Evolutionary conservation across 2,329 filamentous ascomycete species (phyloP).

Genomic region (Rhinocladiella mackenziei): DNA sequence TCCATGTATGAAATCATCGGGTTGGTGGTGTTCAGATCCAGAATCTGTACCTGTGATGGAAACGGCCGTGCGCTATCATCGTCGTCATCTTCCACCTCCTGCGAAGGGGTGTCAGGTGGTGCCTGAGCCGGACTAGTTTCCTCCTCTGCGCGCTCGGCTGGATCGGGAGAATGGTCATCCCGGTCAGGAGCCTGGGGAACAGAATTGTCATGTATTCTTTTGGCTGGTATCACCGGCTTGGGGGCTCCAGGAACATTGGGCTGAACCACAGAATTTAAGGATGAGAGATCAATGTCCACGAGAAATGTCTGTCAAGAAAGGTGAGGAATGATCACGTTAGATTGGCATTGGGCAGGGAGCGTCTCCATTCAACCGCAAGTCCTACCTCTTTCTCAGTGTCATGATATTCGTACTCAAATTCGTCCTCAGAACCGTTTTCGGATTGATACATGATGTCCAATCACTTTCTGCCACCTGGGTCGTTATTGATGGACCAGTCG

Average conservation of each 20-base stretch:
- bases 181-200: conserved; percentile 12
- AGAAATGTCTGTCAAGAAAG: conserved; percentile 49
- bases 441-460: conserved; percentile 5
- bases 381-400: conserved; percentile 50
- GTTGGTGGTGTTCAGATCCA: conserved; percentile 72
- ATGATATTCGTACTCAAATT: conserved; percentile 60
- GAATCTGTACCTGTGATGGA: conserved; percentile 60
- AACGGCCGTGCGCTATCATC: conserved; percentile 34
- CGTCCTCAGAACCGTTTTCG: conserved; percentile 33
- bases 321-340: conserved; percentile 11
- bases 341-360: background rate
- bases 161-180: conserved; percentile 11
- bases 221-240: conserved; percentile 10
- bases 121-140: conserved; percentile 9
- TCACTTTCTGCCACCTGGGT: no score
- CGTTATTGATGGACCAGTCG: background rate
- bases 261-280: conserved; percentile 39
- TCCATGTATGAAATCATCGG: conserved; percentile 78
- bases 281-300: conserved; percentile 57
- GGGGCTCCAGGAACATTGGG: conserved; percentile 9
- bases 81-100: conserved; percentile 36
- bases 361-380: conserved; percentile 4
- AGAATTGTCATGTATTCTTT: conserved; percentile 13
- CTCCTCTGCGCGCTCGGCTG: conserved; percentile 2
- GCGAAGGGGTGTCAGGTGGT: conserved; percentile 27